Percentiles rank a stretch among this genome's conserved stretches.
Evolutionary conservation across 208 protist genomes (phyloP).

Genomic region (Wallacemonas sp.): DNA sequence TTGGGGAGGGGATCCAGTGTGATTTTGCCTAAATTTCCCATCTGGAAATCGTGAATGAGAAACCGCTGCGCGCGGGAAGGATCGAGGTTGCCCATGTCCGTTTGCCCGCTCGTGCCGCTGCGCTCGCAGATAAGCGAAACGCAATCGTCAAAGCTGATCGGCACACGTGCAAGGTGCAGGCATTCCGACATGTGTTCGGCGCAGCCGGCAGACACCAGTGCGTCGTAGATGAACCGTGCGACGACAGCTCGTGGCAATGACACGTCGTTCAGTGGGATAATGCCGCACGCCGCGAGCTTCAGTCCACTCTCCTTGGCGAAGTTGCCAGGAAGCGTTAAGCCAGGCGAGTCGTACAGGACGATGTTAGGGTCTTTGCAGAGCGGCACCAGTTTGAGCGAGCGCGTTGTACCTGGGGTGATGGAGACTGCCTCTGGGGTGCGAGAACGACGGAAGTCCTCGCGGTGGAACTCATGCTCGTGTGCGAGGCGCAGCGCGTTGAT

Average conservation of each 20-base stretch:
- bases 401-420: conserved; percentile 81
- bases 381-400: conserved; percentile 77
- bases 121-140: conserved; percentile 89
- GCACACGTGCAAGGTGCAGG: conserved; percentile 76
- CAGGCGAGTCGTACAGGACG: conserved; percentile 88
- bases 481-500: conserved; percentile 92
- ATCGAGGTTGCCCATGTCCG: conserved; percentile 80
- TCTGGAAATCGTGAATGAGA: conserved; percentile 86
- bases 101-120: conserved; percentile 80
- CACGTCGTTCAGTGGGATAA: conserved; percentile 85
- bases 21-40: conserved; percentile 78
- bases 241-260: conserved; percentile 66
- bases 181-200: conserved; percentile 86
- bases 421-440: conserved; percentile 79
- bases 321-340: conserved; percentile 84
- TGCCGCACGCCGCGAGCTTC: conserved; percentile 83
- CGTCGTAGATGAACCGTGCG: conserved; percentile 84
- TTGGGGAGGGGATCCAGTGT: conserved; percentile 84
- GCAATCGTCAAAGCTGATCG: conserved; percentile 90
- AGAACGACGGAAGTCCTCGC: conserved; percentile 78
- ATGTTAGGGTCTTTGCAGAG: conserved; percentile 81
- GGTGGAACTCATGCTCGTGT: conserved; percentile 91
- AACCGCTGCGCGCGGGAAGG: conserved; percentile 68
- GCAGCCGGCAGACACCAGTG: conserved; percentile 59
- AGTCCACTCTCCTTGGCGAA: conserved; percentile 86